These are phyloP conservation scores for Saccharomycopsis hybrid DNA, from an alignment of 1,139 yeast genomes.

Conservation along the genomic window DNA sequence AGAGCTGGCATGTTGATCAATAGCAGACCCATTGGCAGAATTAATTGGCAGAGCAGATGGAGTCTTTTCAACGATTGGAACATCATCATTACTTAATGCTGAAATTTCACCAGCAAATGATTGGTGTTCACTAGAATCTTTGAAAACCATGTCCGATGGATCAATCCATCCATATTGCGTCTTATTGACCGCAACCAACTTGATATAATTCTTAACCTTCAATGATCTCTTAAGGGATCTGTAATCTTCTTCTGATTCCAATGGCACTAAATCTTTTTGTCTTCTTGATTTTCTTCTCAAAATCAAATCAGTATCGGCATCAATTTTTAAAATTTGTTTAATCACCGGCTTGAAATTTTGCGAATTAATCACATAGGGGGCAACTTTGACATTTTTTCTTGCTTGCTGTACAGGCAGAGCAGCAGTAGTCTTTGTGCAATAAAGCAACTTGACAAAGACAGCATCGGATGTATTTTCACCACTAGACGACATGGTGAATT, in stretches of 20 bases:
- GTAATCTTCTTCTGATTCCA: conserved; percentile 39
- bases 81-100: no score
- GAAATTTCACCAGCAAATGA: no score
- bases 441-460: conserved; percentile 12
- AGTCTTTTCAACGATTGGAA: no score
- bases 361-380: conserved; percentile 42
- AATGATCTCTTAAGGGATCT: conserved; percentile 40
- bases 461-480: background rate
- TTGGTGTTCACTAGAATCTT: no score
- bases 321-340: conserved; percentile 48
- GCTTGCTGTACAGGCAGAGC: conserved; percentile 41
- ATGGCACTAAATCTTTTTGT: conserved; percentile 35
- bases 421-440: conserved; percentile 34
- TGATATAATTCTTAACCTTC: conserved; percentile 30
- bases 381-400: conserved; percentile 34
- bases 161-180: background rate
- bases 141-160: no score
- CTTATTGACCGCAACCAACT: conserved; percentile 22
- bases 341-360: conserved; percentile 47
- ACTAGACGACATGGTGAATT: conserved; percentile 3
- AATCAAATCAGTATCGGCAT: conserved; percentile 2
- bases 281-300: conserved; percentile 39
- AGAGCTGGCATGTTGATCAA: no score
- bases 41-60: no score
- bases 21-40: no score